phyloP scores from a whole-genome alignment of 768 basidiomycete species.

The Inosperma sp. region DNA sequence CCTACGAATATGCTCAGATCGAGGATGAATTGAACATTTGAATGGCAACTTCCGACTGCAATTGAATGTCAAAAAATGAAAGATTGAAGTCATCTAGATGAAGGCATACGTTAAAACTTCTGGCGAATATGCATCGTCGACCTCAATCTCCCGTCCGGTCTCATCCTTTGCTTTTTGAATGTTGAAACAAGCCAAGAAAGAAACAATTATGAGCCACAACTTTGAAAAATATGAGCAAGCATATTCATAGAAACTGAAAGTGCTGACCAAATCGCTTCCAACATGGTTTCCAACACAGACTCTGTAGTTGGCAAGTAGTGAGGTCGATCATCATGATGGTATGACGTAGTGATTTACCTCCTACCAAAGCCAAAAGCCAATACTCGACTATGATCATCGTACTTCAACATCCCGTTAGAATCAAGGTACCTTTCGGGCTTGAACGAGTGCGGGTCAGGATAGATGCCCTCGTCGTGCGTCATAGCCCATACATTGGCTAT shows the following conservation, averaged over 20 bases:
- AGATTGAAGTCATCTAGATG: background rate
- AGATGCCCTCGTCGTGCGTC: slow-evolving; percentile 29
- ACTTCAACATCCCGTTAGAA: slow-evolving; percentile 23
- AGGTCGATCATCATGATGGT: background rate
- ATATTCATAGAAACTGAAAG: background rate
- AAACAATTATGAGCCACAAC: slow-evolving; percentile 23
- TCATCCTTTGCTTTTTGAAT: slow-evolving; percentile 21
- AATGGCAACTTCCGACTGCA: slow-evolving; percentile 11
- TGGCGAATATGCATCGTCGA: slow-evolving; percentile 12
- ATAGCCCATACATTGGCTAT: slow-evolving; percentile 32
- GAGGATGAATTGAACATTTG: slow-evolving; percentile 15
- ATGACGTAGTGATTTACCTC: slow-evolving; percentile 12
- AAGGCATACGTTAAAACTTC: background rate
- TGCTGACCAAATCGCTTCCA: background rate
- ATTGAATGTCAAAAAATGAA: background rate
- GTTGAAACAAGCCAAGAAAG: slow-evolving; percentile 23
- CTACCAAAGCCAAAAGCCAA: slow-evolving; percentile 31
- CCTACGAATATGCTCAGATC: slow-evolving; percentile 1
- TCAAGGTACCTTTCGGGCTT: slow-evolving; percentile 39
- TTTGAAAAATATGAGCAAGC: slow-evolving; percentile 10
- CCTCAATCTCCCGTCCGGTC: slow-evolving; percentile 15
- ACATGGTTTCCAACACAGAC: slow-evolving; percentile 1
- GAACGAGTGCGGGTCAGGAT: slow-evolving; percentile 34
- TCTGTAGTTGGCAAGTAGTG: background rate
- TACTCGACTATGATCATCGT: slow-evolving; percentile 23